Conservation (phyloP, 1,284 basidiomycete species). For the Rhizoctonia solani region DNA sequence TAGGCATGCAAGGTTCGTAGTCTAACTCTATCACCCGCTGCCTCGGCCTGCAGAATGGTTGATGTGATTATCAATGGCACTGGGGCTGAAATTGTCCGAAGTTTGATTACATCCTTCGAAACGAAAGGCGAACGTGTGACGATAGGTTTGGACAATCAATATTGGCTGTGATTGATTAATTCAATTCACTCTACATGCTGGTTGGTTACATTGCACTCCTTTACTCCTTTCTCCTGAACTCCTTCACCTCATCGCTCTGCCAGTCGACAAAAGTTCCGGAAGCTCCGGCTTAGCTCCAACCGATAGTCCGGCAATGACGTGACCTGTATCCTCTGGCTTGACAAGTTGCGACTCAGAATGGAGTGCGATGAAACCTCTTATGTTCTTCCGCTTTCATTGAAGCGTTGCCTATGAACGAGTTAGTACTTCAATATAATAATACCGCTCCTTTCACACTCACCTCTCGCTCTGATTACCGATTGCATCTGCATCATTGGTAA, state of each 20-base stretch:
- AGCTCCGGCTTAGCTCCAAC: slow-evolving; percentile 59
- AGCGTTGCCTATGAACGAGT: slow-evolving; percentile 2
- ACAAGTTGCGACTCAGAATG: slow-evolving; percentile 68
- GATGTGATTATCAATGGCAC: no score
- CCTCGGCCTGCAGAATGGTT: no score
- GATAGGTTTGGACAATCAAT: no score
- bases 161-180: no score
- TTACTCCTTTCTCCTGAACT: slow-evolving; percentile 6
- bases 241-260: slow-evolving; percentile 41
- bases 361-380: slow-evolving; percentile 61
- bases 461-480: slow-evolving; percentile 53
- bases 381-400: slow-evolving; percentile 59
- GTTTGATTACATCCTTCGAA: no score
- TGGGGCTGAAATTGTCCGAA: no score
- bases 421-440: background rate
- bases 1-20: no score
- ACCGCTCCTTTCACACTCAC: slow-evolving; percentile 44
- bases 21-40: no score
- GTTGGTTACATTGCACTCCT: no score
- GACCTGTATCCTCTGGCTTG: slow-evolving; percentile 69
- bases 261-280: slow-evolving; percentile 74
- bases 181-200: no score
- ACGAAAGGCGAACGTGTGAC: no score
- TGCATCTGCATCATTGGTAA: slow-evolving; percentile 65
- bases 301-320: slow-evolving; percentile 72